These are phyloP conservation scores for Harrya chromipes DNA, from an alignment of 768 basidiomycete genomes.

Conservation along the genomic window DNA sequence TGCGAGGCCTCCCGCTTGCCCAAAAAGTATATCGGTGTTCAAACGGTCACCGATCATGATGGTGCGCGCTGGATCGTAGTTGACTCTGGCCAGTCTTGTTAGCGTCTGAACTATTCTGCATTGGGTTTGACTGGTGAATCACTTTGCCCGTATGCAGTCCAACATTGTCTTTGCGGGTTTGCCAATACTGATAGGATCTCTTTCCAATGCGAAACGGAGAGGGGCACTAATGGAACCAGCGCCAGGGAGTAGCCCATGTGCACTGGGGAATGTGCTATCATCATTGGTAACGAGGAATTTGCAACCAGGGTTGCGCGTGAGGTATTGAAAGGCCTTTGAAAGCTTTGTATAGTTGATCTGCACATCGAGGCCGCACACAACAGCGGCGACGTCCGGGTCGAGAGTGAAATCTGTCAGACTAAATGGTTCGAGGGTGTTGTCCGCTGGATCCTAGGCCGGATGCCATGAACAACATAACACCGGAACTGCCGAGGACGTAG, in stretches of 20 bases:
- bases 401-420: slow-evolving; percentile 62
- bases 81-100: slow-evolving; percentile 50
- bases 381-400: slow-evolving; percentile 84
- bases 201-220: slow-evolving; percentile 66
- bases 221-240: slow-evolving; percentile 84
- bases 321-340: slow-evolving; percentile 88
- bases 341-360: slow-evolving; percentile 91
- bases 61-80: slow-evolving; percentile 81
- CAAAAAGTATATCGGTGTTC: slow-evolving; percentile 95
- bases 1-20: slow-evolving; percentile 77
- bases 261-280: slow-evolving; percentile 86
- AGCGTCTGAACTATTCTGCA: slow-evolving; percentile 5
- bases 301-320: slow-evolving; percentile 75
- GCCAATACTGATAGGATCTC: slow-evolving; percentile 75
- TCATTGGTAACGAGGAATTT: slow-evolving; percentile 89
- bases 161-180: slow-evolving; percentile 93
- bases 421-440: slow-evolving; percentile 72
- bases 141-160: slow-evolving; percentile 86
- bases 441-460: slow-evolving; percentile 70
- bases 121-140: slow-evolving; percentile 11
- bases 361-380: slow-evolving; percentile 90
- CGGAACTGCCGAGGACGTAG: neutral
- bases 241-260: slow-evolving; percentile 74
- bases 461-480: neutral
- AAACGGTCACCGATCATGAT: slow-evolving; percentile 97